Evolutionary conservation across 257 asterid genomes (phyloP).

Genomic region (Vinca minor): DNA sequence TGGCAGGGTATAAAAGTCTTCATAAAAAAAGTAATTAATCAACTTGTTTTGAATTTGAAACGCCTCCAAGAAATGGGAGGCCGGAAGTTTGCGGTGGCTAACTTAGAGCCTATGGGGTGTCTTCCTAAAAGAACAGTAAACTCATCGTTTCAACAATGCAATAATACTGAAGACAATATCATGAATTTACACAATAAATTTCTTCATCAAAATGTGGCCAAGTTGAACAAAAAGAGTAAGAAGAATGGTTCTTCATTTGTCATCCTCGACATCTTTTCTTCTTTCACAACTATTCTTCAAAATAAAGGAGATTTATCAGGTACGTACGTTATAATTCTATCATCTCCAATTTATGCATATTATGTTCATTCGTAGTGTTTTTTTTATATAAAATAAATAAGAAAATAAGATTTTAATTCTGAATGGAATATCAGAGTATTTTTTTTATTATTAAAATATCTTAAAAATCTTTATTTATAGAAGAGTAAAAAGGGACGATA

Average conservation of each 20-base stretch:
- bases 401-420: too few relatives aligned
- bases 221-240: conserved; percentile 41
- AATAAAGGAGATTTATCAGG: conserved; percentile 36
- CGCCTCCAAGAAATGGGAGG: conserved; percentile 45
- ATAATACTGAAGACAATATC: conserved; percentile 37
- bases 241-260: conserved; percentile 23
- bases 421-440: too few relatives aligned
- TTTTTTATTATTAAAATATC: too few relatives aligned
- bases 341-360: too few relatives aligned
- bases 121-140: conserved; percentile 53
- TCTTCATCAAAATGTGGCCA: conserved; percentile 39
- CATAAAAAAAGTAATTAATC: conserved; percentile 48
- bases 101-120: conserved; percentile 71
- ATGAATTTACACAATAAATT: conserved; percentile 51
- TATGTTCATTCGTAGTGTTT: too few relatives aligned
- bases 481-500: too few relatives aligned
- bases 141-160: conserved; percentile 53
- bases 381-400: too few relatives aligned
- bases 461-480: too few relatives aligned
- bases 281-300: conserved; percentile 42
- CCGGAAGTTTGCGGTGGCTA: conserved; percentile 43
- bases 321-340: too few relatives aligned
- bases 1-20: conserved; percentile 44
- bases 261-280: conserved; percentile 51
- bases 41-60: conserved; percentile 39